Evolutionary conservation across 768 basidiomycete genomes (phyloP), one percentile per base, ranked within the genome.

Genomic region (Kwoniella sp.): DNA sequence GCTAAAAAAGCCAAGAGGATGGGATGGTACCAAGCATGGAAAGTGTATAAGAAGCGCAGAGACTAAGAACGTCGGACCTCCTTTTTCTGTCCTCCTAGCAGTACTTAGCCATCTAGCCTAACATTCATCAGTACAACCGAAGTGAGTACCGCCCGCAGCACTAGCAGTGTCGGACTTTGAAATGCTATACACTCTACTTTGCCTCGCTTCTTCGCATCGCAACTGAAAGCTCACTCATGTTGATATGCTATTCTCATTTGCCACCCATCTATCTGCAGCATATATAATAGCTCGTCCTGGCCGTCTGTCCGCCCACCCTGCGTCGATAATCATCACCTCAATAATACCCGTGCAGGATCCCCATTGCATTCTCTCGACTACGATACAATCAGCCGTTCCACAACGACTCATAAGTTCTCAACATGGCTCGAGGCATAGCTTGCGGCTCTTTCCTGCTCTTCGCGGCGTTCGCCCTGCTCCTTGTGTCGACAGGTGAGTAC

Each of bases 401-500:
- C 34, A 7, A 37, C 34, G 7, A 37, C 13, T 13, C 34, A 7
- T 37, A 13, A 37, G 5, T 13, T 7, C 5, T 37, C 56, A 63
- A 9, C 9, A 71, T 71, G 70, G 70, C 63, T 37, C 48, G 65
- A 9, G 70, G 70, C 28, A 63, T 70, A 20, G 58, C 65, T n/a
- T 70, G 68, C 34, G 68, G 70, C 17, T 63, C 65, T 12, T 76
- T 76, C 72, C 55, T 76, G 55, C 71, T 76, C 26, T 71, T 77
- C 47, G 71, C 69, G 31, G 75, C 71, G 1, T 67, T 61, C 26
- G 70, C 59, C 0, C 64, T 77, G 2, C 58, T 77, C 0, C 61
- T 77, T 20, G 71, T 77, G 23, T 61, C 73, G 7, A 69, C 75
- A 22, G 69, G 73, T 74, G 26, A 63, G 73, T 74, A 0, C 17